Evolutionary conservation across 139 green algal species (phyloP).

Genomic region (Parachlorella kessleri): DNA sequence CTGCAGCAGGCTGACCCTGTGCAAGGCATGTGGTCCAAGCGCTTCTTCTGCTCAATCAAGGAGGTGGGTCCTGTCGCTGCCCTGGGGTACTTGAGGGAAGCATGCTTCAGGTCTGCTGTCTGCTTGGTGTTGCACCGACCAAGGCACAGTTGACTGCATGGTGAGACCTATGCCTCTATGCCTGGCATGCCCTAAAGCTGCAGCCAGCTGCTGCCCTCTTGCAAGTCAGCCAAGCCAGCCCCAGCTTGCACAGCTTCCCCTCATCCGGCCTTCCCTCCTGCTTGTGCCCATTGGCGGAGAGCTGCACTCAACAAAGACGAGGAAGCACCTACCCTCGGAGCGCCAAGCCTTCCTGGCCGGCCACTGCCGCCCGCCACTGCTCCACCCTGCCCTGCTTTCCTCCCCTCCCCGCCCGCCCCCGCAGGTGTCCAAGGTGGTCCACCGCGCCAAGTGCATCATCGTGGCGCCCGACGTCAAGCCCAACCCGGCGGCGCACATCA

Average conservation of each 20-base stretch:
- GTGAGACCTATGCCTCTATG: neutral
- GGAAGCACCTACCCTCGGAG: neutral
- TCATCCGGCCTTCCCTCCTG: neutral
- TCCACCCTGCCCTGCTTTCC: neutral
- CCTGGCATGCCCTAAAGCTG: too few species aligned
- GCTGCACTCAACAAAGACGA: neutral
- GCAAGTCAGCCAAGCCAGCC: too few species aligned
- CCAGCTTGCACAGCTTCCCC: neutral
- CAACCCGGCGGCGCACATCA: constrained; percentile 27
- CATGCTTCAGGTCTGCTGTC: too few species aligned
- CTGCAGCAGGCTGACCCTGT: constrained; percentile 1
- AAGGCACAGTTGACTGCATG: neutral
- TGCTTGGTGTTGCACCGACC: neutral
- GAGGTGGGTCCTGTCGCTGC: constrained; percentile 16
- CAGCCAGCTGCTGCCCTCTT: too few species aligned
- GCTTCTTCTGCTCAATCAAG: constrained; percentile 47
- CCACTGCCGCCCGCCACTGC: neutral
- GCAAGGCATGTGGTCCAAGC: constrained; percentile 11
- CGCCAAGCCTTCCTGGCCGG: neutral
- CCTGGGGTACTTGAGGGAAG: neutral
- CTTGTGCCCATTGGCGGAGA: neutral
- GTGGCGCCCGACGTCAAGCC: constrained; percentile 77
- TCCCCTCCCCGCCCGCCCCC: neutral
- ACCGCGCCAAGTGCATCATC: constrained; percentile 56
- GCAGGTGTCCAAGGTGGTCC: constrained; percentile 78